These are phyloP conservation scores for Bruguiera sexangula DNA, from an alignment of 345 rosid genomes.

Conservation along the genomic window DNA sequence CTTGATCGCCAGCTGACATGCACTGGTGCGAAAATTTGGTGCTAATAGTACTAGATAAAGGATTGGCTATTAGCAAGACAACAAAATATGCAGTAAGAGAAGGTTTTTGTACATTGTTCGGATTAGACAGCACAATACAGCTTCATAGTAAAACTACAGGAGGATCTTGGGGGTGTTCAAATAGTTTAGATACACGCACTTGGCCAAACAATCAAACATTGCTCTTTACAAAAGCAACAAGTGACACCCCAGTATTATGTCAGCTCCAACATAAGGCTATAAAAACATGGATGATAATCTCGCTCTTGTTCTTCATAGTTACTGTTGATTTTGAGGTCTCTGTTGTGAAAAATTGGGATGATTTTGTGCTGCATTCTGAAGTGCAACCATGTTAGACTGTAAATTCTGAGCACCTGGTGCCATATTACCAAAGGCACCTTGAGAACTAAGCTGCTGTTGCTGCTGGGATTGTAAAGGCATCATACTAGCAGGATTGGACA, in stretches of 20 bases:
- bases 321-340: constrained; percentile 82
- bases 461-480: constrained; percentile 54
- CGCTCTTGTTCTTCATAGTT: constrained; percentile 4
- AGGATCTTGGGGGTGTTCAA: too few relatives aligned
- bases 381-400: constrained; percentile 63
- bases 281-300: background rate
- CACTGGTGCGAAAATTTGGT: too few relatives aligned
- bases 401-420: constrained; percentile 59
- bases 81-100: too few relatives aligned
- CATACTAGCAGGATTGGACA: constrained; percentile 57
- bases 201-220: background rate
- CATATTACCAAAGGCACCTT: constrained; percentile 63
- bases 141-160: background rate
- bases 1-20: too few relatives aligned
- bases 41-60: too few relatives aligned
- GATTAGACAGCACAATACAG: background rate
- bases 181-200: background rate
- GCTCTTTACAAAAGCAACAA: too few relatives aligned
- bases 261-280: background rate
- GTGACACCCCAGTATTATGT: too few relatives aligned
- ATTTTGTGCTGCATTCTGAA: constrained; percentile 59
- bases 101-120: too few relatives aligned
- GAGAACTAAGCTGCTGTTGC: constrained; percentile 57
- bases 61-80: too few relatives aligned
- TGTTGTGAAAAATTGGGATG: constrained; percentile 60